Percentiles rank a stretch among this genome's conserved stretches.
Conservation (phyloP, 176 grass and related monocot genomes). For the Carex pumila region DNA sequence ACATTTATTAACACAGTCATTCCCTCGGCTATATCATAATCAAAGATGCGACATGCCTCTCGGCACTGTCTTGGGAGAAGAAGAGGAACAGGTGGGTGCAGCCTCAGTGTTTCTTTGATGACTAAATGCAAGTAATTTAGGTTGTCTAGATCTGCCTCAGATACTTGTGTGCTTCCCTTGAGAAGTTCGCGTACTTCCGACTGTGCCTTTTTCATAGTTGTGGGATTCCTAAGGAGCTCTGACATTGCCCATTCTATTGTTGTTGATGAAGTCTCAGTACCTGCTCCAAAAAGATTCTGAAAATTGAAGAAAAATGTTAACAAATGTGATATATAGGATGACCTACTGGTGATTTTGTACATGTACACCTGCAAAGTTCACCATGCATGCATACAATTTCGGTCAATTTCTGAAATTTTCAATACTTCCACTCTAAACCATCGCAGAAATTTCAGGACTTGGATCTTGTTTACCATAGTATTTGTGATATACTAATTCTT, state of each 20-base stretch:
- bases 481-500: too few species aligned
- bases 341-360: background rate
- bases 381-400: background rate
- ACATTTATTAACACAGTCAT: conserved; percentile 23
- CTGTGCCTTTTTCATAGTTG: conserved; percentile 21
- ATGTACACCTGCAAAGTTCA: background rate
- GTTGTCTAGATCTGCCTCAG: conserved; percentile 13
- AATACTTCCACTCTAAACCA: background rate
- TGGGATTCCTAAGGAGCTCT: conserved; percentile 19
- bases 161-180: background rate
- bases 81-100: conserved; percentile 28
- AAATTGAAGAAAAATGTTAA: background rate
- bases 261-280: conserved; percentile 18
- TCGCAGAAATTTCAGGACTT: too few species aligned
- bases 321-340: background rate
- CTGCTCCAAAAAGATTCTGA: conserved; percentile 30
- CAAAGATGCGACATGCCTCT: conserved; percentile 14
- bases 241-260: conserved; percentile 27
- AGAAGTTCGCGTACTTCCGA: conserved; percentile 8
- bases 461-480: too few species aligned
- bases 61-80: conserved; percentile 18
- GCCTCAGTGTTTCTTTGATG: conserved; percentile 37
- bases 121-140: conserved; percentile 33
- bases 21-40: conserved; percentile 23
- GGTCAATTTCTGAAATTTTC: background rate